Evolutionary conservation across 768 basidiomycete genomes (phyloP).

Genomic region (Crepidotus variabilis): DNA sequence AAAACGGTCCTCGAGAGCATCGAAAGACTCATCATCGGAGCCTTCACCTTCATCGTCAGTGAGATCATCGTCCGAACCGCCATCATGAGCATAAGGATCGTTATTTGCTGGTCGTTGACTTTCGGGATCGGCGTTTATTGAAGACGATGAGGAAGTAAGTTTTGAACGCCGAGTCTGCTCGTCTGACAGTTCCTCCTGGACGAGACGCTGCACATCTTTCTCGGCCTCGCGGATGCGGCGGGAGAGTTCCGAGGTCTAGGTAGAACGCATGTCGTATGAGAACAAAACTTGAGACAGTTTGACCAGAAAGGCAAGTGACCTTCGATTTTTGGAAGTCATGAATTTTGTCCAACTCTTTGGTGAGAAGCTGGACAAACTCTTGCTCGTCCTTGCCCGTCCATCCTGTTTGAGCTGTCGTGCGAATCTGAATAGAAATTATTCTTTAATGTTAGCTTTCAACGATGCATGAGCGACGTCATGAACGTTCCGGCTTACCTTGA

Average conservation of each 20-base stretch:
- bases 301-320: constrained; percentile 34
- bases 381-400: constrained; percentile 83
- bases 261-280: background rate
- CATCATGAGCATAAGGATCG: constrained; percentile 50
- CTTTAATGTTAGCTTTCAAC: background rate
- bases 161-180: constrained; percentile 10
- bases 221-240: constrained; percentile 81
- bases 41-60: constrained; percentile 36
- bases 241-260: constrained; percentile 82
- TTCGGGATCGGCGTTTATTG: constrained; percentile 48
- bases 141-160: constrained; percentile 13
- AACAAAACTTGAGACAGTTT: background rate
- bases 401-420: constrained; percentile 17
- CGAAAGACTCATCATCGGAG: constrained; percentile 50
- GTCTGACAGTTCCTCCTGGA: constrained; percentile 44
- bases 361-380: constrained; percentile 76
- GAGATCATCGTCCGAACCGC: constrained; percentile 69
- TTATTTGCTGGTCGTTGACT: constrained; percentile 41
- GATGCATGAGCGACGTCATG: background rate
- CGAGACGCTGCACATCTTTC: constrained; percentile 73
- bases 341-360: constrained; percentile 88
- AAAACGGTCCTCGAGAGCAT: constrained; percentile 83
- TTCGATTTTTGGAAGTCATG: constrained; percentile 91
- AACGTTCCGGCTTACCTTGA: constrained; percentile 54
- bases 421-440: constrained; percentile 8